These are phyloP conservation scores for Yamadazyma diddensiae DNA, from an alignment of 1,139 yeast genomes.

Conservation along the genomic window DNA sequence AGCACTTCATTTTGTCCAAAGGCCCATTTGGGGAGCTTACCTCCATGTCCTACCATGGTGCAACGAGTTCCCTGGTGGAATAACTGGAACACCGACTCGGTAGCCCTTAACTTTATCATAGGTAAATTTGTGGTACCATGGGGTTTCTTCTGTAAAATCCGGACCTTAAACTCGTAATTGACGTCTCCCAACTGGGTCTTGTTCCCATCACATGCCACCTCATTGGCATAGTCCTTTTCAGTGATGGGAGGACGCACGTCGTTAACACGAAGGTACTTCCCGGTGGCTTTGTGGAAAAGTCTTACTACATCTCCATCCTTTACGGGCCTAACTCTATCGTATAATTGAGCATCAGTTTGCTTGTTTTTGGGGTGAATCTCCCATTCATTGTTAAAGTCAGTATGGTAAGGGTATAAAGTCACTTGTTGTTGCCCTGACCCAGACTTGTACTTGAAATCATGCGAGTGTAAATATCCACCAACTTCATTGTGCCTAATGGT, in stretches of 20 bases:
- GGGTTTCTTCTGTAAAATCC: slow-evolving; percentile 27
- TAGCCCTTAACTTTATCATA: slow-evolving; percentile 42
- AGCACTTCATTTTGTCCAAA: slow-evolving; percentile 70
- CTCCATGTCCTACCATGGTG: slow-evolving; percentile 58
- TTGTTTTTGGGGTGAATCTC: slow-evolving; percentile 49
- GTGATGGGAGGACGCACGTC: slow-evolving; percentile 70
- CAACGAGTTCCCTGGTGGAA: slow-evolving; percentile 61
- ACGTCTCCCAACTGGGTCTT: slow-evolving; percentile 44
- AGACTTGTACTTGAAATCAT: slow-evolving; percentile 46
- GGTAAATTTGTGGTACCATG: slow-evolving; percentile 32
- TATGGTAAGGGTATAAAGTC: slow-evolving; percentile 51
- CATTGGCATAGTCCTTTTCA: slow-evolving; percentile 76
- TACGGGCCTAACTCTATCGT: slow-evolving; percentile 33
- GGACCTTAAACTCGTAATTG: slow-evolving; percentile 52
- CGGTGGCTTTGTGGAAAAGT: slow-evolving; percentile 60
- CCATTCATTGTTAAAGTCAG: slow-evolving; percentile 64
- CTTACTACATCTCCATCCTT: slow-evolving; percentile 52
- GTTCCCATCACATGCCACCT: slow-evolving; percentile 66
- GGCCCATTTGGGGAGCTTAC: slow-evolving; percentile 68
- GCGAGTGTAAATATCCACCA: slow-evolving; percentile 71
- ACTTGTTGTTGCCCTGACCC: slow-evolving; percentile 71
- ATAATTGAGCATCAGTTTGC: slow-evolving; percentile 28
- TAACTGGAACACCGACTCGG: slow-evolving; percentile 57
- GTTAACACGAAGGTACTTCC: slow-evolving; percentile 53
- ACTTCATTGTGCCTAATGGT: slow-evolving; percentile 63